A percentile compares a stretch with the other conserved stretches of the same genome.
These are phyloP conservation scores for Teratosphaeria nubilosa DNA, from an alignment of 2,329 filamentous ascomycete species.

Conservation along the genomic window DNA sequence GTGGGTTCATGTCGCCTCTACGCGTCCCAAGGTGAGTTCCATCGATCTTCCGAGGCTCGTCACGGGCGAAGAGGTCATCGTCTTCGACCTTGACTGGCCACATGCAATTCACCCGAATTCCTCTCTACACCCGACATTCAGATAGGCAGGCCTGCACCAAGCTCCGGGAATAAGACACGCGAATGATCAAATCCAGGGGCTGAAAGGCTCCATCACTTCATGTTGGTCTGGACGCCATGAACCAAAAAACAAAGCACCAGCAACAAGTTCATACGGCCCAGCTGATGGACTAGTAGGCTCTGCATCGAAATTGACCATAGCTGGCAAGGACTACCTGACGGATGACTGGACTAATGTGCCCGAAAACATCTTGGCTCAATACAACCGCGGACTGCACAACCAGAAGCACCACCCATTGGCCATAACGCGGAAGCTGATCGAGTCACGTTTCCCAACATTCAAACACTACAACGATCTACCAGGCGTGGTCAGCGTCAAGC, in stretches of 20 bases:
- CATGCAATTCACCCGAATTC: not conserved
- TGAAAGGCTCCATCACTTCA: not conserved
- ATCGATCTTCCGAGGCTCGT: not conserved
- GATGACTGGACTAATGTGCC: slow-evolving; percentile 85
- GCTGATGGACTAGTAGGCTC: slow-evolving; percentile 4
- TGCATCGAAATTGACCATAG: slow-evolving; percentile 42
- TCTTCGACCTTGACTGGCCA: not conserved
- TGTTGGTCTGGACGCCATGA: not conserved
- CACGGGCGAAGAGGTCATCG: not conserved
- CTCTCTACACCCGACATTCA: too few relatives aligned
- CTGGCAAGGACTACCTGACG: slow-evolving; percentile 52
- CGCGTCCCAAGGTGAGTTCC: slow-evolving; percentile 6
- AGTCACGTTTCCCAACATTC: slow-evolving; percentile 74
- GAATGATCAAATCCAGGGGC: not conserved
- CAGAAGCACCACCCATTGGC: slow-evolving; percentile 79
- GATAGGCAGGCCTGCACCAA: too few relatives aligned
- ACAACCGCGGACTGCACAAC: slow-evolving; percentile 76
- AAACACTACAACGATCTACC: slow-evolving; percentile 67
- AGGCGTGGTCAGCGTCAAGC: slow-evolving; percentile 70
- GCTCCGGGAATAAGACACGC: too few relatives aligned
- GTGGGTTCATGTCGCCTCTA: not conserved
- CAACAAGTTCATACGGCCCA: not conserved
- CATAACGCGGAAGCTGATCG: slow-evolving; percentile 86
- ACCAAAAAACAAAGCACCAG: not conserved
- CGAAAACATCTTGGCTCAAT: slow-evolving; percentile 59